These are phyloP conservation scores for Myxozyma udenii DNA, from an alignment of 805 yeast genomes.

Conservation along the genomic window DNA sequence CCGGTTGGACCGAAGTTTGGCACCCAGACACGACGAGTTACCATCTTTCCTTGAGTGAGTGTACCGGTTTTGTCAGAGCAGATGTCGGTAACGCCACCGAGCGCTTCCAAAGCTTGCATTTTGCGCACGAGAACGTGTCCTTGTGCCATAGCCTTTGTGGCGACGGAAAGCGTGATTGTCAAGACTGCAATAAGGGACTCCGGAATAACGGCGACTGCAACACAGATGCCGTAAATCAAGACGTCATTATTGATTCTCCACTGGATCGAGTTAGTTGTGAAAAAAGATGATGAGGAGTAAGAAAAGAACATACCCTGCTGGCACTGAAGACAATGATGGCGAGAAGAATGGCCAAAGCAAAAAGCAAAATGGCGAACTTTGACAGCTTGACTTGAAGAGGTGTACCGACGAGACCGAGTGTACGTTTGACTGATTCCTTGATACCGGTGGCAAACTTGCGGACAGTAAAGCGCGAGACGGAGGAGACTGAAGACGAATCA, in stretches of 20 bases:
- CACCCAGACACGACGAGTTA: slow-evolving; percentile 66
- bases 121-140: slow-evolving; percentile 73
- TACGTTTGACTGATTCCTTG: slow-evolving; percentile 7
- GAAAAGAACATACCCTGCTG: slow-evolving; percentile 60
- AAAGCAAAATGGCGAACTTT: slow-evolving; percentile 69
- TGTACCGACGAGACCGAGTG: slow-evolving; percentile 52
- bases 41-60: slow-evolving; percentile 75
- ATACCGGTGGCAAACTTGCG: not conserved
- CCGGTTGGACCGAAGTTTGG: slow-evolving; percentile 39
- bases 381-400: slow-evolving; percentile 76
- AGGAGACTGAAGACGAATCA: slow-evolving; percentile 7
- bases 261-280: not conserved
- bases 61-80: slow-evolving; percentile 86
- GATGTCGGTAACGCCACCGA: slow-evolving; percentile 74
- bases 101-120: slow-evolving; percentile 71
- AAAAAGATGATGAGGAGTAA: not conserved
- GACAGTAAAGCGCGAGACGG: not conserved
- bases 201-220: slow-evolving; percentile 78
- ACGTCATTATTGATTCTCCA: slow-evolving; percentile 55
- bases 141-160: slow-evolving; percentile 67
- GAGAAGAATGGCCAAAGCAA: slow-evolving; percentile 72
- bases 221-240: slow-evolving; percentile 88
- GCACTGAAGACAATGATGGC: slow-evolving; percentile 87
- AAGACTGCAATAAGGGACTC: slow-evolving; percentile 75
- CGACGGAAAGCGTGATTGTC: slow-evolving; percentile 79